phyloP scores from a whole-genome alignment of 208 protist species.

The Trypanosoma caninum region DNA sequence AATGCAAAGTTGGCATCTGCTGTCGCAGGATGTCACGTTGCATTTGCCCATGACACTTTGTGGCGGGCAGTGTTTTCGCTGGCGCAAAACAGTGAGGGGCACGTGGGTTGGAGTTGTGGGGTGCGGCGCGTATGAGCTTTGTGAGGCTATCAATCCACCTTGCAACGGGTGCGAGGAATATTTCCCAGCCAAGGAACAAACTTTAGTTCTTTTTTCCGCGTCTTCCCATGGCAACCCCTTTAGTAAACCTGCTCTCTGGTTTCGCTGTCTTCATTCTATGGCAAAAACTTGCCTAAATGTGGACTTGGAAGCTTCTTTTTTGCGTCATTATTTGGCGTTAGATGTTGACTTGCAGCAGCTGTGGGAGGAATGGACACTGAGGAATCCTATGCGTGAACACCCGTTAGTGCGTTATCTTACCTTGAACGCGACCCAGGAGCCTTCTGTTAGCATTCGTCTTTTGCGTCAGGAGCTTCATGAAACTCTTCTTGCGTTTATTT shows the following conservation, averaged over 20 bases:
- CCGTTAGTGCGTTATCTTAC: constrained; percentile 44
- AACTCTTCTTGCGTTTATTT: constrained; percentile 70
- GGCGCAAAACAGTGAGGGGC: constrained; percentile 35
- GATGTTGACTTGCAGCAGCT: constrained; percentile 55
- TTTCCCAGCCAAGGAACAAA: neutral
- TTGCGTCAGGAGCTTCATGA: constrained; percentile 74
- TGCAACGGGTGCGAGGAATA: too few relatives aligned
- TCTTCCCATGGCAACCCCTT: neutral
- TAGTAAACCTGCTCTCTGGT: constrained; percentile 9
- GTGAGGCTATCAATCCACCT: constrained; percentile 3
- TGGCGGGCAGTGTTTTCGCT: constrained; percentile 80
- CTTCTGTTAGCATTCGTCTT: constrained; percentile 38
- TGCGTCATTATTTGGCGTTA: constrained; percentile 56
- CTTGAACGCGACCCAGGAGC: neutral
- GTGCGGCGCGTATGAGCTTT: constrained; percentile 48
- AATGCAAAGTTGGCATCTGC: constrained; percentile 28
- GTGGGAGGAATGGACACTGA: constrained; percentile 52
- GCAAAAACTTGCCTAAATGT: constrained; percentile 1
- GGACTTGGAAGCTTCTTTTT: constrained; percentile 27
- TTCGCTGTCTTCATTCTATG: constrained; percentile 22
- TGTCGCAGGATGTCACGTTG: constrained; percentile 33
- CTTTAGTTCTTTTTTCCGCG: neutral
- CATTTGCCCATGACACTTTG: constrained; percentile 55
- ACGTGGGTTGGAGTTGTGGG: constrained; percentile 54
- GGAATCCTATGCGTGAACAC: constrained; percentile 43